A percentile compares a stretch with the other conserved stretches of the same genome.
Conservation (phyloP, 2,329 filamentous ascomycete species). For the Tothia fuscella region DNA sequence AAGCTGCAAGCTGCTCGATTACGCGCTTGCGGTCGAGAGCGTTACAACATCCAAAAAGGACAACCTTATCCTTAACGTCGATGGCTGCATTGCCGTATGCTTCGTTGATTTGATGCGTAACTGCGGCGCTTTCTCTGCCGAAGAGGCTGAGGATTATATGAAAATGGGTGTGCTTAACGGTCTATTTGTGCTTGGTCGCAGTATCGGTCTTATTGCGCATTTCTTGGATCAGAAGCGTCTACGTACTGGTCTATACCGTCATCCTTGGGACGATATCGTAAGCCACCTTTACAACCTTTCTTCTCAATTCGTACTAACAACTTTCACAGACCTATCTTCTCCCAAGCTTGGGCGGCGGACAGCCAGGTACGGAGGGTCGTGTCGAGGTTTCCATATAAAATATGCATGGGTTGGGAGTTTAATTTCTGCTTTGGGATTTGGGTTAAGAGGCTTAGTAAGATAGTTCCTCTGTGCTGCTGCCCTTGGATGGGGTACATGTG, state of each 20-base stretch:
- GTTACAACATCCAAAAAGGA: constrained; percentile 99
- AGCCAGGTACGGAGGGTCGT: constrained; percentile 28
- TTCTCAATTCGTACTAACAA: neutral
- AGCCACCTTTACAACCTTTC: neutral
- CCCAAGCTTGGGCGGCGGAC: constrained; percentile 21
- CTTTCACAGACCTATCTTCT: constrained; percentile 13
- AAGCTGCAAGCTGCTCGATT: constrained; percentile 95
- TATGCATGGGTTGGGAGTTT: neutral
- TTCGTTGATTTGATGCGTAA: constrained; percentile 96
- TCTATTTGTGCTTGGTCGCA: constrained; percentile 93
- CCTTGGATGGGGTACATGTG: too few species aligned
- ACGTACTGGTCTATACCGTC: constrained; percentile 89
- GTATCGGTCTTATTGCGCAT: constrained; percentile 98
- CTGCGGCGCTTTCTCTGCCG: constrained; percentile 88
- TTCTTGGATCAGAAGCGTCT: constrained; percentile 99
- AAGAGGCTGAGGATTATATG: constrained; percentile 98
- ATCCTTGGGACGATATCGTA: constrained; percentile 10
- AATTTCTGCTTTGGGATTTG: constrained; percentile 3
- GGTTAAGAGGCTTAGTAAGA: neutral
- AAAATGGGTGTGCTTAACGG: constrained; percentile 99
- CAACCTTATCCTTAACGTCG: constrained; percentile 98
- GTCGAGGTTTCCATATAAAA: constrained; percentile 26
- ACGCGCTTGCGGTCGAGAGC: constrained; percentile 92
- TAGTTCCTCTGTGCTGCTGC: too few species aligned
- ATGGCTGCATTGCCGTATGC: constrained; percentile 95